Evolutionary conservation across 1,139 yeast genomes (phyloP).

Genomic region (Blastobotrys serpentis): DNA sequence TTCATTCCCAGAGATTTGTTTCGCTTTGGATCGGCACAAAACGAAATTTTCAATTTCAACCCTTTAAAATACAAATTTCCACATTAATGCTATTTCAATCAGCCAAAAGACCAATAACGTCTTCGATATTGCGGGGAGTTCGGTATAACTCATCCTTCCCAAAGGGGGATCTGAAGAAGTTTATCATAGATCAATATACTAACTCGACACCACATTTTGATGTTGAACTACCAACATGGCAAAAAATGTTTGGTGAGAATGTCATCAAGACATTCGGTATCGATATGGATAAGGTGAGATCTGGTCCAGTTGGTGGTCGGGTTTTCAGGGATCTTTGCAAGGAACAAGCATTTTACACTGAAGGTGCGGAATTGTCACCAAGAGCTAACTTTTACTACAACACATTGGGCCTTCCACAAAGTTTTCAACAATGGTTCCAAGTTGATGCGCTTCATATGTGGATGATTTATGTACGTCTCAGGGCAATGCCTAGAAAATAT

Average conservation of each 20-base stretch:
- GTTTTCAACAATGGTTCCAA: slow-evolving; percentile 95
- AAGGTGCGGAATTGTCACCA: slow-evolving; percentile 25
- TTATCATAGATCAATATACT: slow-evolving; percentile 9
- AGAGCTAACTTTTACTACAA: slow-evolving; percentile 52
- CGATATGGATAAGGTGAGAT: slow-evolving; percentile 89
- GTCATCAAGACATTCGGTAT: slow-evolving; percentile 64
- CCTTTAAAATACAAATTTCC: neutral
- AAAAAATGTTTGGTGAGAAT: slow-evolving; percentile 69
- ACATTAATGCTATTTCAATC: neutral
- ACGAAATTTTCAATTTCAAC: neutral
- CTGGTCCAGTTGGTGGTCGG: slow-evolving; percentile 94
- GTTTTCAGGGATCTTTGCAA: slow-evolving; percentile 84
- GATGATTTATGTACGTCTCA: slow-evolving; percentile 91
- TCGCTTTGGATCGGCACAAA: no score
- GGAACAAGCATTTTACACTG: slow-evolving; percentile 68
- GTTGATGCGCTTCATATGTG: slow-evolving; percentile 87
- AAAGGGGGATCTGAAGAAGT: slow-evolving; percentile 15
- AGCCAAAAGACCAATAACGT: neutral
- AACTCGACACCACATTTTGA: slow-evolving; percentile 22
- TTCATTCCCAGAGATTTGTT: no score
- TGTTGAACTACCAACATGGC: slow-evolving; percentile 65
- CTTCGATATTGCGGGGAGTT: neutral
- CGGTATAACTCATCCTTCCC: slow-evolving; percentile 16
- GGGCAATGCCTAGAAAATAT: slow-evolving; percentile 89
- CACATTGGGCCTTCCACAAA: slow-evolving; percentile 74